Conservation (phyloP, 306 rosid species). For the Malus sieversii region DNA sequence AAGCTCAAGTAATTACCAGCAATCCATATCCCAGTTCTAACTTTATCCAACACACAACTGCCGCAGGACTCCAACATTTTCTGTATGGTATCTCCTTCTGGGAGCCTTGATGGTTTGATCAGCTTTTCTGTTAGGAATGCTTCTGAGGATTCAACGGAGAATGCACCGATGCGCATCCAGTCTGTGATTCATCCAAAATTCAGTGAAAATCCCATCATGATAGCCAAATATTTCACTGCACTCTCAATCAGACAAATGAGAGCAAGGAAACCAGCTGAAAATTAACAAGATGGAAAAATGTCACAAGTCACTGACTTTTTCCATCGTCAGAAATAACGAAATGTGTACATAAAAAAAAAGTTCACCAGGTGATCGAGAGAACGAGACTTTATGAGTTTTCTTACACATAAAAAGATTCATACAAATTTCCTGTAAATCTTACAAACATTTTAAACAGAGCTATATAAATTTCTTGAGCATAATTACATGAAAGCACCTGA, state of each 20-base stretch:
- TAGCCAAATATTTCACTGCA: neutral
- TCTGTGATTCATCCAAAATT: slow-evolving; percentile 34
- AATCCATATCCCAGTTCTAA: slow-evolving; percentile 86
- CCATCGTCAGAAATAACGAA: neutral
- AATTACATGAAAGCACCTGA: neutral
- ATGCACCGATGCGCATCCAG: slow-evolving; percentile 97
- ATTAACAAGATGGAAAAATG: neutral
- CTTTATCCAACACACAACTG: slow-evolving; percentile 57
- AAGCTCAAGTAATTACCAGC: slow-evolving; percentile 48
- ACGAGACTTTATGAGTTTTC: no score
- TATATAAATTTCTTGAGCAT: neutral
- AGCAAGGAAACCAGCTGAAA: neutral
- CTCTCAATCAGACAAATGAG: neutral
- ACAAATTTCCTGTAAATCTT: neutral
- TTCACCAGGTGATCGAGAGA: neutral
- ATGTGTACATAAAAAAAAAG: neutral
- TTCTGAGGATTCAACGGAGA: slow-evolving; percentile 59
- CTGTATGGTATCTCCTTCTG: slow-evolving; percentile 33
- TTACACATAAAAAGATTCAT: neutral
- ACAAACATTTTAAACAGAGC: neutral
- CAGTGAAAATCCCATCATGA: neutral
- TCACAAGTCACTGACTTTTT: neutral
- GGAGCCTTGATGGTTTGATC: slow-evolving; percentile 30
- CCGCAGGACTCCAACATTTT: slow-evolving; percentile 55
- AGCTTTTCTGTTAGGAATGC: slow-evolving; percentile 64